Evolutionary conservation across 352 stramenopile genomes (phyloP).

Genomic region (Pythium myriotylum): DNA sequence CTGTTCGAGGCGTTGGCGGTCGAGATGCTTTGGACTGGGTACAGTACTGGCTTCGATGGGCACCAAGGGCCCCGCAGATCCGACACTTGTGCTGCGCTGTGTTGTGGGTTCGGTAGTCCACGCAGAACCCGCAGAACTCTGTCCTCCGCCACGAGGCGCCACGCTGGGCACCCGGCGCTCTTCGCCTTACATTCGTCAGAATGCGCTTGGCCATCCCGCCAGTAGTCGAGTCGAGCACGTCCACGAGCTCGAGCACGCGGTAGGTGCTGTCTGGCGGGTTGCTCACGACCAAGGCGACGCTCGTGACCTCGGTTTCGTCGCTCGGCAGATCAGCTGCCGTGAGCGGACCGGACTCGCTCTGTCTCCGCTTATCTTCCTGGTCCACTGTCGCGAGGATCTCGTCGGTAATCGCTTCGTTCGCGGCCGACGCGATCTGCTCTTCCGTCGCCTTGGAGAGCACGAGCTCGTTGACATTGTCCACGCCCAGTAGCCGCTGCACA

Average conservation of each 20-base stretch:
- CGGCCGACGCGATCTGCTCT: slow-evolving; percentile 68
- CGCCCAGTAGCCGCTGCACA: slow-evolving; percentile 53
- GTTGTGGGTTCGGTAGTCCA: slow-evolving; percentile 70
- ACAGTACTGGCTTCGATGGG: slow-evolving; percentile 68
- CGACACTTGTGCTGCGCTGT: slow-evolving; percentile 65
- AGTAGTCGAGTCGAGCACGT: slow-evolving; percentile 76
- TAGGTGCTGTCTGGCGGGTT: slow-evolving; percentile 29
- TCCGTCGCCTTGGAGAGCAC: slow-evolving; percentile 65
- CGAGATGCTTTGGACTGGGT: slow-evolving; percentile 17
- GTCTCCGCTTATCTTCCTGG: slow-evolving; percentile 43
- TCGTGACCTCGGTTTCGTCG: background rate
- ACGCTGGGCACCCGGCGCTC: slow-evolving; percentile 39
- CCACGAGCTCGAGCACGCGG: slow-evolving; percentile 72
- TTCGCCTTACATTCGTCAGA: slow-evolving; percentile 63
- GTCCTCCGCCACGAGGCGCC: slow-evolving; percentile 24
- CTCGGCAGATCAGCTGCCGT: no score
- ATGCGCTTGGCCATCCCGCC: slow-evolving; percentile 77
- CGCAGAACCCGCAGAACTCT: slow-evolving; percentile 74
- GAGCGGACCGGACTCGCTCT: slow-evolving; percentile 17
- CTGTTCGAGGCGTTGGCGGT: background rate
- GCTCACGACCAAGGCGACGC: slow-evolving; percentile 8
- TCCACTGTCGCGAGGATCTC: slow-evolving; percentile 72
- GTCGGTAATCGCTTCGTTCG: slow-evolving; percentile 74
- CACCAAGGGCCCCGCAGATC: slow-evolving; percentile 53
- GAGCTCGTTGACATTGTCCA: slow-evolving; percentile 62